Evolutionary conservation across 371 early-diverging fungal species (phyloP), one percentile per base, ranked within the genome.

Genomic region (Mortierella sp.): DNA sequence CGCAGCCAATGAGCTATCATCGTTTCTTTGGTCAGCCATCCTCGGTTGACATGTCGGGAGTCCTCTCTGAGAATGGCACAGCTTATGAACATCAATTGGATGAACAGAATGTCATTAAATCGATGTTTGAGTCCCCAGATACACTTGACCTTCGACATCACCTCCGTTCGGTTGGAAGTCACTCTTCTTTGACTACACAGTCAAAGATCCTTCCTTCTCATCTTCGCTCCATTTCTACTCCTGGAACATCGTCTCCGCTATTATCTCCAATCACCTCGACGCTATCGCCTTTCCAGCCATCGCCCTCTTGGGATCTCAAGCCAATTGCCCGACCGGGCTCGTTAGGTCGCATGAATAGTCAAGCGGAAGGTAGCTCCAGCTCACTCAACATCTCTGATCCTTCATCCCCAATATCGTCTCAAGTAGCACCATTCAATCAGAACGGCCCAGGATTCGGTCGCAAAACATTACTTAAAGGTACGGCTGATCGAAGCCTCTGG

Each of bases 71-170:
- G 3, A 9, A 45, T 17, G 61, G 31, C 19, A 17, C 34, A 29
- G 28, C 22, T 23, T 26, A 45, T 26, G 71, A 64, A 5, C 72
- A 59, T 42, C 75, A 67, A 19, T 29, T 74, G 65, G 68, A 80
- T 58, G 81, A 80, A 35, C 75, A 80, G 43, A 74, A 61, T 42
- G 81, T 80, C 28, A 80, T 80, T 58, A 61, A 80, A 65, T 75
- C 81, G 7, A 80, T 80, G 81, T 80, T 80, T 58, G 81, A 80
- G 53, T 66, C 81, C 4, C 81, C 81, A 4, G 81, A 80, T 15
- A 54, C 65, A 0, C 40, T 79, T 2, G 81, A 80, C 31, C 40
- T 80, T 6, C 64, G 71, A 19, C 79, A 79, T n/a, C 81, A 74
- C 7, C 68, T 80, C 15, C 75, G 81, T 2, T 64, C 81, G 0